Evolutionary conservation across 2,329 filamentous ascomycete species (phyloP).

Genomic region (Fusarium sp.): DNA sequence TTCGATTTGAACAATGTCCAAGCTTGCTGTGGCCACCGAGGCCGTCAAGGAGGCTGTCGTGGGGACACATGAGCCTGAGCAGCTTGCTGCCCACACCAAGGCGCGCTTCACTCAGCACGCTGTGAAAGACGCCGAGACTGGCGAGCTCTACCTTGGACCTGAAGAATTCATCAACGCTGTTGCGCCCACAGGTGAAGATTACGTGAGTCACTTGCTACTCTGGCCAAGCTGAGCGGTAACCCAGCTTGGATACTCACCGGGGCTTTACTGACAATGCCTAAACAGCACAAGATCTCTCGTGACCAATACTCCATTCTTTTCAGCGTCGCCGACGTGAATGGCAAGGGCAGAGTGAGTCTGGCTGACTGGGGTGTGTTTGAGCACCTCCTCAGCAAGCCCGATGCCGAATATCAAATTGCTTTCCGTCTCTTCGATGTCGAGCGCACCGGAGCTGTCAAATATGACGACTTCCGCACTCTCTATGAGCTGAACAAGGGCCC

Average conservation of each 20-base stretch:
- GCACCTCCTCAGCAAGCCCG: slow-evolving; percentile 91
- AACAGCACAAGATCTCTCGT: slow-evolving; percentile 95
- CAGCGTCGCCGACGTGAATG: slow-evolving; percentile 84
- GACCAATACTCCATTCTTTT: slow-evolving; percentile 97
- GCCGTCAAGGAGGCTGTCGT: slow-evolving; percentile 83
- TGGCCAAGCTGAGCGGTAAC: neutral
- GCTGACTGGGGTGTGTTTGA: slow-evolving; percentile 94
- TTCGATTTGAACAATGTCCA: slow-evolving; percentile 50
- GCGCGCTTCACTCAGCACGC: slow-evolving; percentile 82
- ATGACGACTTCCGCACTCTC: slow-evolving; percentile 84
- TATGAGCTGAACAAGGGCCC: slow-evolving; percentile 91
- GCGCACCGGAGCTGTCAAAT: slow-evolving; percentile 85
- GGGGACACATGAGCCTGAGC: slow-evolving; percentile 66
- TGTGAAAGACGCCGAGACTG: slow-evolving; percentile 76
- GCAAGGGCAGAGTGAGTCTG: slow-evolving; percentile 77
- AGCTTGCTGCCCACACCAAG: slow-evolving; percentile 80
- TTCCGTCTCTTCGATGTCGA: slow-evolving; percentile 95
- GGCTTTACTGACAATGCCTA: slow-evolving; percentile 25
- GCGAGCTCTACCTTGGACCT: slow-evolving; percentile 82
- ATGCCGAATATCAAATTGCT: slow-evolving; percentile 98
- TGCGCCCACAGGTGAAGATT: slow-evolving; percentile 87
- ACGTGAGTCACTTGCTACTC: slow-evolving; percentile 70
- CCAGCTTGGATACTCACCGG: slow-evolving; percentile 12
- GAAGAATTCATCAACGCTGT: slow-evolving; percentile 93
- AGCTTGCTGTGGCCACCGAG: slow-evolving; percentile 67